Evolutionary conservation across 805 yeast species (phyloP).

Genomic region (Sungouiella blattae): DNA sequence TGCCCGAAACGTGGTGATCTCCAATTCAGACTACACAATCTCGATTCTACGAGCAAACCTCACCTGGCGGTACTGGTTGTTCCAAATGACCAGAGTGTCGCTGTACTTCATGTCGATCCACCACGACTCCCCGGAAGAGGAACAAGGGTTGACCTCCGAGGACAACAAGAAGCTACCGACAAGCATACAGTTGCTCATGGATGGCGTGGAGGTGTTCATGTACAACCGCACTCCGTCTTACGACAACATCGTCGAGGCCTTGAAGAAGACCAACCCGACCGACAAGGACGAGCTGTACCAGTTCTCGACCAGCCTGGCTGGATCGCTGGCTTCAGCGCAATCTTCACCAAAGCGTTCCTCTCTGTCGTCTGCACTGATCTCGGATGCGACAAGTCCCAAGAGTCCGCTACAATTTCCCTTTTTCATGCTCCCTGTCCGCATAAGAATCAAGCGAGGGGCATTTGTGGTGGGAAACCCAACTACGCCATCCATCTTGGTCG

Average conservation of each 20-base stretch:
- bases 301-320: background rate
- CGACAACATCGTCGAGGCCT: constrained; percentile 52
- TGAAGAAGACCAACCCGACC: constrained; percentile 17
- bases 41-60: constrained; percentile 68
- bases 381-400: background rate
- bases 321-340: background rate
- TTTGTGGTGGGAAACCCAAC: constrained; percentile 74
- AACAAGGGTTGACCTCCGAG: constrained; percentile 15
- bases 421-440: constrained; percentile 56
- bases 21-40: constrained; percentile 70
- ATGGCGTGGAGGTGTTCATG: constrained; percentile 79
- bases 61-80: constrained; percentile 89
- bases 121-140: constrained; percentile 13
- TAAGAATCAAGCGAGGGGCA: constrained; percentile 63
- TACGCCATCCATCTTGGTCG: constrained; percentile 69
- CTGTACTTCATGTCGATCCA: constrained; percentile 21
- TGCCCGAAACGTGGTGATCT: constrained; percentile 68
- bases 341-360: background rate
- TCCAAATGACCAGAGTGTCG: constrained; percentile 43
- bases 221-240: constrained; percentile 81
- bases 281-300: constrained; percentile 14
- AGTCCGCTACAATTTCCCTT: constrained; percentile 17
- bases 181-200: constrained; percentile 54
- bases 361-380: constrained; percentile 1
- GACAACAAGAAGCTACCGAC: constrained; percentile 50